phyloP scores from a whole-genome alignment of 2,329 filamentous ascomycete genomes.

The Ambrosiella beaveri region DNA sequence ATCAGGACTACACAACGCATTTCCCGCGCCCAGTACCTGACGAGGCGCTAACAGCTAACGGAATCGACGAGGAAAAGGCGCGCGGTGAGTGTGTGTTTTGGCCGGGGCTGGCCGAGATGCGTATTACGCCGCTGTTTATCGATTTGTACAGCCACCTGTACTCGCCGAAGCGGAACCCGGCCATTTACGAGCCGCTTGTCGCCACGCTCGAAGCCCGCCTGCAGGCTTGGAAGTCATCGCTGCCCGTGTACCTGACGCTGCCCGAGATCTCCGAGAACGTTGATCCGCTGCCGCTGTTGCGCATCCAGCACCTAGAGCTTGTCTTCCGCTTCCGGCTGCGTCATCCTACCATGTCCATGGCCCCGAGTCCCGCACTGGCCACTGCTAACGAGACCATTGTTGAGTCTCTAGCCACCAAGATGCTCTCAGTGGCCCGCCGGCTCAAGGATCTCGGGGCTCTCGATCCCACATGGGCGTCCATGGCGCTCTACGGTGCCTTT shows the following conservation, averaged over 20 bases:
- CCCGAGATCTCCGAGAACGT: slow-evolving; percentile 20
- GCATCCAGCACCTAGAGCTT: slow-evolving; percentile 34
- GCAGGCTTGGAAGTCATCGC: slow-evolving; percentile 41
- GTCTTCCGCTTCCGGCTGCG: slow-evolving; percentile 43
- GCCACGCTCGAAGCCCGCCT: slow-evolving; percentile 48
- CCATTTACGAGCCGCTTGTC: slow-evolving; percentile 46
- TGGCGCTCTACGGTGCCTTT: slow-evolving; percentile 53
- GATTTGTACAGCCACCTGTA: slow-evolving; percentile 67
- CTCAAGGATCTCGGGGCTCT: slow-evolving; percentile 48
- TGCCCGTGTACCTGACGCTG: slow-evolving; percentile 39
- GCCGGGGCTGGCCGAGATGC: slow-evolving; percentile 48
- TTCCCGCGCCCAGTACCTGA: slow-evolving; percentile 57
- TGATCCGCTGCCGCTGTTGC: slow-evolving; percentile 28
- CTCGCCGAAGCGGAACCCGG: slow-evolving; percentile 43
- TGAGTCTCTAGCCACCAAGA: slow-evolving; percentile 45
- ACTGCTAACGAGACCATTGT: slow-evolving; percentile 48
- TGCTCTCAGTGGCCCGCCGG: slow-evolving; percentile 41
- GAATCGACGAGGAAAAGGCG: slow-evolving; percentile 18
- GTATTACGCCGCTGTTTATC: slow-evolving; percentile 47
- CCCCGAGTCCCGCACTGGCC: slow-evolving; percentile 35
- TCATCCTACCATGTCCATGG: slow-evolving; percentile 43
- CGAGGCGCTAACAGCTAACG: slow-evolving; percentile 33
- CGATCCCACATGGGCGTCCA: slow-evolving; percentile 64
- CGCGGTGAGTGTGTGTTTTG: slow-evolving; percentile 42
- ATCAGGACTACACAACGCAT: slow-evolving; percentile 64